Evolutionary conservation across 1,139 yeast species (phyloP).

Genomic region (Yamadazyma triangularis): DNA sequence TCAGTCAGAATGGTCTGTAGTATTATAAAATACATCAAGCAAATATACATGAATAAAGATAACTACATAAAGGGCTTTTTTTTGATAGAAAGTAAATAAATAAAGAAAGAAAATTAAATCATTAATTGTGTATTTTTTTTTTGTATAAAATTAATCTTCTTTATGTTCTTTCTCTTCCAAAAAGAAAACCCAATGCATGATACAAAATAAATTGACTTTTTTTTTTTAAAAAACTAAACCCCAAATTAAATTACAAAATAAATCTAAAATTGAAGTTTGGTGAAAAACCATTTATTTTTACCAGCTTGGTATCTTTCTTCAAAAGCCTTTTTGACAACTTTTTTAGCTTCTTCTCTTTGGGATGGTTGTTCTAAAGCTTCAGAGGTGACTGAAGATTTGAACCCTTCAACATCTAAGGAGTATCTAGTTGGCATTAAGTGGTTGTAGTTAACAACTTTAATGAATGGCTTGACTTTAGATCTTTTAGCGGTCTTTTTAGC

Average conservation of each 20-base stretch:
- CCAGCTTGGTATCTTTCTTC: conserved; percentile 99
- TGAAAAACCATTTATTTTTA: conserved; percentile 99
- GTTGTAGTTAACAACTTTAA: conserved; percentile 99
- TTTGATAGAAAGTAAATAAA: not conserved
- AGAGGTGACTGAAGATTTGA: conserved; percentile 87
- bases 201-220: conserved; percentile 18
- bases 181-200: conserved; percentile 31
- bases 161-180: not conserved
- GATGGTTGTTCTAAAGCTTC: conserved; percentile 98
- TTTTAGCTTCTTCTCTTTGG: conserved; percentile 98
- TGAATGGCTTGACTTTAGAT: conserved; percentile 98
- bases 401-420: conserved; percentile 93
- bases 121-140: conserved; percentile 22
- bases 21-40: conserved; percentile 14
- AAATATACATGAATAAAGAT: conserved; percentile 13
- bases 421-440: conserved; percentile 99
- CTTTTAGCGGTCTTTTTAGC: conserved; percentile 96
- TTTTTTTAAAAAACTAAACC: conserved; percentile 14
- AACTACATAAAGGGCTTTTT: conserved; percentile 7
- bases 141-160: conserved; percentile 3
- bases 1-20: conserved; percentile 6
- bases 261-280: conserved; percentile 92
- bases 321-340: conserved; percentile 97
- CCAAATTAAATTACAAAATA: conserved; percentile 7
- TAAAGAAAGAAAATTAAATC: conserved; percentile 8